Percentiles rank a stretch among this genome's conserved stretches.
phyloP scores from a whole-genome alignment of 2,329 filamentous ascomycete species.

The Cadophora gregata region DNA sequence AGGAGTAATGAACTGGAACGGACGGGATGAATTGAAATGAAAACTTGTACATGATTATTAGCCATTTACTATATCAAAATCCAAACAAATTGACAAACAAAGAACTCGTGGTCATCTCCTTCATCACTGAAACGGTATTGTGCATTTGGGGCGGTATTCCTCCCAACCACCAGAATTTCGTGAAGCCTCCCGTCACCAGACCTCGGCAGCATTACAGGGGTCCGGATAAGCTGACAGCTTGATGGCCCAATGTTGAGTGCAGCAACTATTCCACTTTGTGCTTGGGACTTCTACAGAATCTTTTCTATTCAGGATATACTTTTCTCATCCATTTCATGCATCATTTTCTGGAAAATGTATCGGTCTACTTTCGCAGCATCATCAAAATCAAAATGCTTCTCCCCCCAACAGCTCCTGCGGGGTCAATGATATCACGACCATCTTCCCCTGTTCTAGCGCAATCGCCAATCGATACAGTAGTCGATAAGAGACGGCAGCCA shows the following conservation, averaged over 20 bases:
- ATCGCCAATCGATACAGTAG: slow-evolving; percentile 15
- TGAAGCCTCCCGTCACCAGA: slow-evolving; percentile 3
- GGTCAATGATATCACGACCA: slow-evolving; percentile 21
- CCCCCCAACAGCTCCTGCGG: background rate
- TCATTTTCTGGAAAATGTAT: no score
- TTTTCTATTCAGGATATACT: no score
- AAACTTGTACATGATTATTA: slow-evolving; percentile 35
- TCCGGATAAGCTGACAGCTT: slow-evolving; percentile 10
- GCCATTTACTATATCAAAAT: slow-evolving; percentile 21
- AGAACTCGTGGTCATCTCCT: background rate
- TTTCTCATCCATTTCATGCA: no score
- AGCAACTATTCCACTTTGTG: no score
- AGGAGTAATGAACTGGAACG: slow-evolving; percentile 12
- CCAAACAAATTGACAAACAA: slow-evolving; percentile 19
- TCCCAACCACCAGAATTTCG: slow-evolving; percentile 9
- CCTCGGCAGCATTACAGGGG: slow-evolving; percentile 5
- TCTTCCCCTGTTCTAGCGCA: slow-evolving; percentile 1
- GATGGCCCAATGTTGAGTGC: no score
- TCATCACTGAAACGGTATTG: background rate
- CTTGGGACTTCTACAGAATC: no score
- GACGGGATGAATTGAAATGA: slow-evolving; percentile 22
- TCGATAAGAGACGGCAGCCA: slow-evolving; percentile 8
- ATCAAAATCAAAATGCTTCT: no score
- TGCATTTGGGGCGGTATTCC: background rate
- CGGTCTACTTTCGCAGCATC: no score